Evolutionary conservation across 2,329 filamentous ascomycete genomes (phyloP), one percentile per base, ranked within the genome.

Genomic region (Graphium sp.): DNA sequence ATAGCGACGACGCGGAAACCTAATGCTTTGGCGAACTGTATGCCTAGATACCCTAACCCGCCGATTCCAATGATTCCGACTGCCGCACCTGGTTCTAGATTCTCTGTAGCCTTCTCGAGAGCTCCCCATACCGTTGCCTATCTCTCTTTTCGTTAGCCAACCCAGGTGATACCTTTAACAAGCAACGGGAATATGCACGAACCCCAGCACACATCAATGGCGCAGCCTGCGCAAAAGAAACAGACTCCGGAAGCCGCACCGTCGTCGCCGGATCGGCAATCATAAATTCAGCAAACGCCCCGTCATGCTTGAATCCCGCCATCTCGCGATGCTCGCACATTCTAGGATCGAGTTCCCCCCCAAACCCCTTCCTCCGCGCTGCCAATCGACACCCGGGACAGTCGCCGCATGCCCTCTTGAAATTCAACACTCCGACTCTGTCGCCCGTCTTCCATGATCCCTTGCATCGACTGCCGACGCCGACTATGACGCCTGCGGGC

Each of bases 191-290:
- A 17, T 19, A 6, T 8, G 8, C 4, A 38, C 41, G 34, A 32
- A 43, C 42, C 7, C 48, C 48, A 11, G 48, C 48, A 25, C 48
- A 51, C 46, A 49, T 51, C 12, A 52, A 35, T 9, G 48, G 48
- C 6, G 48, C 49, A 2, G 49, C 48, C 35, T 52, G 49, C 12
- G 45, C 42, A 30, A 47, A 50, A 1, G 42, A 33, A 7, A 51
- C 15, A 3, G 31, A 31, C 3, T 40, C 34, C 1, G 47, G 46
- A 2, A 52, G 29, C 23, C 31, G 33, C 12, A 50, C 39, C 2
- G 42, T 42, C 4, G 44, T 45, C 6, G 31, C 31, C 1, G 48
- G 44, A 23, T 50, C 48, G 11, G 46, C 39, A 9, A 39, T 37
- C 22, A 50, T 35, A 26, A 47, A 52, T 18, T 52, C 45, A 2